These are phyloP conservation scores for Oryza meyeriana DNA, from an alignment of 176 grass and related monocot species.

Conservation along the genomic window DNA sequence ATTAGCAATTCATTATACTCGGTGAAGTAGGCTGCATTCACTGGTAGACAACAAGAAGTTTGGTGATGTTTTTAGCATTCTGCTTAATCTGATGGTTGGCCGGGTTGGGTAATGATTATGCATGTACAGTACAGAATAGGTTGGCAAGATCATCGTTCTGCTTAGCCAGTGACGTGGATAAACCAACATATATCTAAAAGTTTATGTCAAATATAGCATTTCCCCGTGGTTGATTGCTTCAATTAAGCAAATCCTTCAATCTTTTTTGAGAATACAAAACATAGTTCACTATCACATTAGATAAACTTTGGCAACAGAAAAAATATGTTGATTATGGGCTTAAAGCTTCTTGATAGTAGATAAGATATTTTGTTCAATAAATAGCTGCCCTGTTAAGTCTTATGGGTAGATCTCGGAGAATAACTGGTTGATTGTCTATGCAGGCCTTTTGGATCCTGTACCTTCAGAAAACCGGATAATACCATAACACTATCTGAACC, in stretches of 20 bases:
- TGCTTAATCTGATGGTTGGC: not conserved
- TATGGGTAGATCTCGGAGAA: not conserved
- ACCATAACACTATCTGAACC: conserved; percentile 62
- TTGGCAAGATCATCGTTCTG: not conserved
- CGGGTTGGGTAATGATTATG: not conserved
- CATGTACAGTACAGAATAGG: not conserved
- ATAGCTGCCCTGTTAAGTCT: not conserved
- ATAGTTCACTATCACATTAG: not conserved
- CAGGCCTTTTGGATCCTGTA: conserved; percentile 52
- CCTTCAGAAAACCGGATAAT: conserved; percentile 36
- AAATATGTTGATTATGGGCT: not conserved
- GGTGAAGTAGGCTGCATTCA: not conserved
- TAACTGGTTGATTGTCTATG: conserved; percentile 19
- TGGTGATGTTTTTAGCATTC: not conserved
- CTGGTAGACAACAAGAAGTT: not conserved
- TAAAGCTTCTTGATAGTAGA: not conserved
- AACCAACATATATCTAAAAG: not conserved
- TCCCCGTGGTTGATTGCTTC: not conserved
- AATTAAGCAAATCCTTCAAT: not conserved
- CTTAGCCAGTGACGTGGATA: not conserved
- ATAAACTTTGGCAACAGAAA: not conserved
- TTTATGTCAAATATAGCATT: not conserved
- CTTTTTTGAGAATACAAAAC: not conserved
- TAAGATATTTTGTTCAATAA: not conserved
- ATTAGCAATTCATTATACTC: not conserved